phyloP scores from a whole-genome alignment of 2,329 filamentous ascomycete species.

The Magnaporthiopsis incrustans region DNA sequence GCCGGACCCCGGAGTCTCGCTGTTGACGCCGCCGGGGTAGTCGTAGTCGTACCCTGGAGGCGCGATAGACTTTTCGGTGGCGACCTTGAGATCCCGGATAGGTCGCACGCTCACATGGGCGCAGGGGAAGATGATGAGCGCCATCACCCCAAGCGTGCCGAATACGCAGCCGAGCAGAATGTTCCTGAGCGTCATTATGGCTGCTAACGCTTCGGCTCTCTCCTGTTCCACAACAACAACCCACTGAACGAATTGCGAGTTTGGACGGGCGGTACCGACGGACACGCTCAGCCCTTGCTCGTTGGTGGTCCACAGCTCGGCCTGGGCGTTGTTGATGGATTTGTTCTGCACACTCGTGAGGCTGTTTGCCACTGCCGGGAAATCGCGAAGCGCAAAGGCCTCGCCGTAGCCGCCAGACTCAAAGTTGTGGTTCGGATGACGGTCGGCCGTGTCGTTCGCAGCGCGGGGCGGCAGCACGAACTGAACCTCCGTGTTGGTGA shows the following conservation, averaged over 20 bases:
- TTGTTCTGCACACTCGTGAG: conserved; percentile 42
- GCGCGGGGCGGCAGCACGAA: conserved; percentile 52
- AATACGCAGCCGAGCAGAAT: conserved; percentile 82
- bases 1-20: conserved; percentile 34
- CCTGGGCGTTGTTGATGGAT: conserved; percentile 58
- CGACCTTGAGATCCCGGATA: conserved; percentile 66
- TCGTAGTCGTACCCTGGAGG: conserved; percentile 55
- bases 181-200: conserved; percentile 66
- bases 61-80: conserved; percentile 65
- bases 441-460: conserved; percentile 28
- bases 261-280: conserved; percentile 69
- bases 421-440: conserved; percentile 39
- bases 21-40: conserved; percentile 44
- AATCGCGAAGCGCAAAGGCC: conserved; percentile 52
- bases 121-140: conserved; percentile 66
- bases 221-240: conserved; percentile 72
- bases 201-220: conserved; percentile 64
- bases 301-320: conserved; percentile 60
- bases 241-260: conserved; percentile 68
- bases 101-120: conserved; percentile 77
- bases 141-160: conserved; percentile 65
- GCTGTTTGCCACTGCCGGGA: conserved; percentile 53
- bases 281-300: conserved; percentile 64
- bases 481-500: conserved; percentile 37
- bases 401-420: conserved; percentile 32